phyloP scores from a whole-genome alignment of 176 grass and related monocot genomes.

The Eremochloa ophiuroides region DNA sequence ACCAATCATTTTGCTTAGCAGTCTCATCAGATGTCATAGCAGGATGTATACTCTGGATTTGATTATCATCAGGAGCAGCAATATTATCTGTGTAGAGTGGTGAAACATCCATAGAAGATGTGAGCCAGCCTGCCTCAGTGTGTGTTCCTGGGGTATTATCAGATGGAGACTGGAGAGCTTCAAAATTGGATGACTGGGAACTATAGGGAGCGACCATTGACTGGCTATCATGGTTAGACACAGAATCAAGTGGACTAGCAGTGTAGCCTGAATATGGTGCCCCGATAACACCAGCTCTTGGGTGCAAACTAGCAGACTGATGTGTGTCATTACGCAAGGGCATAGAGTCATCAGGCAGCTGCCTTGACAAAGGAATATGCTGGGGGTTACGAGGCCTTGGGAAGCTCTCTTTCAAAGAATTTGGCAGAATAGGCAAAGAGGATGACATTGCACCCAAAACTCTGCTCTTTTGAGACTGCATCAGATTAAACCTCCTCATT shows the following conservation, averaged over 20 bases:
- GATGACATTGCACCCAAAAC: slow-evolving; percentile 56
- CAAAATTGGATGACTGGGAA: slow-evolving; percentile 39
- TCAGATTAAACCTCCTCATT: slow-evolving; percentile 37
- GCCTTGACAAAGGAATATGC: slow-evolving; percentile 44
- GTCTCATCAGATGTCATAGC: slow-evolving; percentile 44
- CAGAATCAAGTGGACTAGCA: slow-evolving; percentile 27
- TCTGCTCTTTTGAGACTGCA: slow-evolving; percentile 26
- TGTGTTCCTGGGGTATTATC: slow-evolving; percentile 40
- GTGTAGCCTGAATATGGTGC: slow-evolving; percentile 48
- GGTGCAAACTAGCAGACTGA: slow-evolving; percentile 23
- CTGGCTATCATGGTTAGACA: slow-evolving; percentile 34
- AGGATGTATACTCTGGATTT: slow-evolving; percentile 27
- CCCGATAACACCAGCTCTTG: slow-evolving; percentile 25
- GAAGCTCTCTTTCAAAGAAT: slow-evolving; percentile 49
- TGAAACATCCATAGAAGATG: slow-evolving; percentile 40
- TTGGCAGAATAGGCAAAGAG: slow-evolving; percentile 56
- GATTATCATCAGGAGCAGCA: slow-evolving; percentile 21
- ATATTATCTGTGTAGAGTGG: slow-evolving; percentile 41
- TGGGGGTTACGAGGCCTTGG: slow-evolving; percentile 40
- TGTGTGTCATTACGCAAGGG: slow-evolving; percentile 15
- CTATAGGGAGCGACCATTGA: slow-evolving; percentile 44
- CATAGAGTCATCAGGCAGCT: slow-evolving; percentile 29
- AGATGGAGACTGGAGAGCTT: slow-evolving; percentile 31
- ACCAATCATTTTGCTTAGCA: slow-evolving; percentile 79
- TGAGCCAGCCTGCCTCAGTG: slow-evolving; percentile 35